Conservation (phyloP, 371 early-diverging fungal genomes). For the Mucor circinelloides region DNA sequence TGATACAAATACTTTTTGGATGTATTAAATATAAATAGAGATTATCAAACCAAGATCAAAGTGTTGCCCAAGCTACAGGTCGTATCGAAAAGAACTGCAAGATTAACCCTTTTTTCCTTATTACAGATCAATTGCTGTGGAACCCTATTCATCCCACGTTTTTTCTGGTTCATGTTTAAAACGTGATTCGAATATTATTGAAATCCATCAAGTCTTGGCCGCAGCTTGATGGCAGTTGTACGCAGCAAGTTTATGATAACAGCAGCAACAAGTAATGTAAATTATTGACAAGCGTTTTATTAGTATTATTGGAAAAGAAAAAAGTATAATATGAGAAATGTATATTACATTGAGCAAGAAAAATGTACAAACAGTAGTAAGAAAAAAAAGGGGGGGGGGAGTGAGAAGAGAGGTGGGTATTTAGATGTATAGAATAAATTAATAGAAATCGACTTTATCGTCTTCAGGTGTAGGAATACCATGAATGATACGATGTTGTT, state of each 20-base stretch:
- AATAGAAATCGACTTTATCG: slow-evolving; percentile 26
- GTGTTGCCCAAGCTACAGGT: neutral
- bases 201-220: neutral
- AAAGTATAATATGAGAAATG: neutral
- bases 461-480: slow-evolving; percentile 34
- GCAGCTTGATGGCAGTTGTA: neutral
- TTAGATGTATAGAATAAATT: neutral
- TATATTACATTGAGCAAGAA: slow-evolving; percentile 4
- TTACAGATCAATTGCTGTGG: neutral
- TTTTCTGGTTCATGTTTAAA: neutral
- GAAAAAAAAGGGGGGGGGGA: neutral
- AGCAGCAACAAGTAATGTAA: neutral
- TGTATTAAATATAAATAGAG: neutral
- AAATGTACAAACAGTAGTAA: neutral
- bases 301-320: neutral
- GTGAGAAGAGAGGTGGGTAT: slow-evolving; percentile 7
- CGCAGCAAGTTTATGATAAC: neutral
- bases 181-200: neutral
- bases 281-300: neutral
- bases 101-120: neutral
- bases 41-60: neutral
- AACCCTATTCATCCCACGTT: neutral
- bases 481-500: slow-evolving; percentile 1
- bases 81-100: neutral
- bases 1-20: neutral